Conservation (phyloP, 257 asterid genomes). For the Solanum chilense region DNA sequence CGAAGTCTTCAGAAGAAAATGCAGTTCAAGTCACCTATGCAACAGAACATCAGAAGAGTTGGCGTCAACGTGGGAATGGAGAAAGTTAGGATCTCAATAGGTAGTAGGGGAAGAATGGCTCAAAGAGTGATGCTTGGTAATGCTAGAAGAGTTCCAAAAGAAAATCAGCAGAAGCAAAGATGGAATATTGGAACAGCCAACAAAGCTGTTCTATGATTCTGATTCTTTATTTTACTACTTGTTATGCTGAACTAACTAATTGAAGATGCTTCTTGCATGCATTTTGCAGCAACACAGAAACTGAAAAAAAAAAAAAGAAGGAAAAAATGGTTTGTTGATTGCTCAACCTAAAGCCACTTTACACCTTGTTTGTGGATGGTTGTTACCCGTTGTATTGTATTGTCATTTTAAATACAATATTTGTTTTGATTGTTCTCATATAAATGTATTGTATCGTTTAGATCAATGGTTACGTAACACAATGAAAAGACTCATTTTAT, state of each 20-base stretch:
- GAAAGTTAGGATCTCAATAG: slow-evolving; percentile 80
- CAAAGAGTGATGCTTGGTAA: slow-evolving; percentile 46
- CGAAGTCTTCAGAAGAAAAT: slow-evolving; percentile 64
- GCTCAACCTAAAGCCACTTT: neutral
- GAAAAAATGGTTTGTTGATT: neutral
- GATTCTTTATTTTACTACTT: neutral
- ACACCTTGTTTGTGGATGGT: neutral
- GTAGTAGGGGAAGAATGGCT: slow-evolving; percentile 63
- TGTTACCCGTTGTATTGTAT: neutral
- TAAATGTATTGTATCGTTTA: neutral
- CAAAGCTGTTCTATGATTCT: slow-evolving; percentile 38
- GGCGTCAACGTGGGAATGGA: slow-evolving; percentile 87
- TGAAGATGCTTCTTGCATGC: neutral
- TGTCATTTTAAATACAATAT: neutral
- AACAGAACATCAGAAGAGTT: slow-evolving; percentile 37
- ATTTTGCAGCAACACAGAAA: neutral
- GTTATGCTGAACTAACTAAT: neutral
- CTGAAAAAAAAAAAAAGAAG: neutral
- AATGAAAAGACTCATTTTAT: no score
- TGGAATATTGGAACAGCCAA: slow-evolving; percentile 69
- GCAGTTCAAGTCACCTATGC: slow-evolving; percentile 58
- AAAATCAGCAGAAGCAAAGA: slow-evolving; percentile 53
- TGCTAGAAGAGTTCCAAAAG: slow-evolving; percentile 57
- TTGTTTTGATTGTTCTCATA: neutral
- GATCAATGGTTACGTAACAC: fast-evolving